Evolutionary conservation across 306 rosid species (phyloP).

Genomic region (Nissolia schottii): DNA sequence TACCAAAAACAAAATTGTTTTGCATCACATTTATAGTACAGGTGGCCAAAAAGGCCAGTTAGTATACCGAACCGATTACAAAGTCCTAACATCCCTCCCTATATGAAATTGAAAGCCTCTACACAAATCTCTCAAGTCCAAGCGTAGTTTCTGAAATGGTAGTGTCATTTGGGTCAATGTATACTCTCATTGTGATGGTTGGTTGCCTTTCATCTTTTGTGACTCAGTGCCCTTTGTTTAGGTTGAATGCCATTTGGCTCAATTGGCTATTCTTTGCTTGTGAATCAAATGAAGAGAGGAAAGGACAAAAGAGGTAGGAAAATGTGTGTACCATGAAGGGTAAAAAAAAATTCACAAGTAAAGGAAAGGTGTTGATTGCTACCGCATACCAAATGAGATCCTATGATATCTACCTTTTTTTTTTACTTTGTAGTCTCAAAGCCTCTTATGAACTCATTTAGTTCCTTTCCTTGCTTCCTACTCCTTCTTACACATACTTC

Average conservation of each 20-base stretch:
- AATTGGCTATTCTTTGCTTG: constrained; percentile 53
- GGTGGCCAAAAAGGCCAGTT: constrained; percentile 14
- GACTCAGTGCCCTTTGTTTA: constrained; percentile 13
- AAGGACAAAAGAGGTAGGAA: constrained; percentile 33
- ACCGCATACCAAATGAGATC: constrained; percentile 62
- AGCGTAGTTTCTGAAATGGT: constrained; percentile 33
- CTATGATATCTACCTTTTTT: background rate
- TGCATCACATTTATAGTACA: constrained; percentile 19
- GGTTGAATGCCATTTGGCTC: constrained; percentile 23
- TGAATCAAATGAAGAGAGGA: constrained; percentile 53
- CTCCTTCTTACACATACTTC: constrained; percentile 23
- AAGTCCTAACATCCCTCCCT: constrained; percentile 26
- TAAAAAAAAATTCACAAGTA: constrained; percentile 32
- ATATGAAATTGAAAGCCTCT: constrained; percentile 3
- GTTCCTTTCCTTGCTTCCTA: constrained; percentile 16
- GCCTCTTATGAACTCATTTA: background rate
- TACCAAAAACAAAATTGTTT: no score
- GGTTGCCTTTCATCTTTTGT: constrained; percentile 25
- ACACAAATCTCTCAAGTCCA: constrained; percentile 16
- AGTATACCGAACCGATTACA: constrained; percentile 30
- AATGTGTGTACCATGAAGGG: constrained; percentile 22
- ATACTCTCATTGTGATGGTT: constrained; percentile 24
- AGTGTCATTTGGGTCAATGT: constrained; percentile 23
- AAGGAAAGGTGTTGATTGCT: constrained; percentile 46
- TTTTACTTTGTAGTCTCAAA: background rate